Conservation (phyloP, 495 filamentous ascomycete genomes). For the Melanomma pulvis-pyrius region DNA sequence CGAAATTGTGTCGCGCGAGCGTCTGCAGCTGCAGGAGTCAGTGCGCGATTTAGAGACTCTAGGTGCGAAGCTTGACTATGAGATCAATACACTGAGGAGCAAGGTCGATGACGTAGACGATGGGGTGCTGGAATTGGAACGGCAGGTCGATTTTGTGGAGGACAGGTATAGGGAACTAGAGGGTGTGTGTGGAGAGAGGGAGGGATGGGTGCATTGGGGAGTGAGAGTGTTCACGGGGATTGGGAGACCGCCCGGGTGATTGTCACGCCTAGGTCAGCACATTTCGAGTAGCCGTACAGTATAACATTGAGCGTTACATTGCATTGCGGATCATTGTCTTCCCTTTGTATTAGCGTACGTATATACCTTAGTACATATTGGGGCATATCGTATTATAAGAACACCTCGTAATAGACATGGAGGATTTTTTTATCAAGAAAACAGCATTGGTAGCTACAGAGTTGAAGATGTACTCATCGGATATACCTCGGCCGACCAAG, state of each 20-base stretch:
- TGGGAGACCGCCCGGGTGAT: slow-evolving; percentile 45
- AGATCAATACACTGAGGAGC: slow-evolving; percentile 76
- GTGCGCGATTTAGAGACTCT: slow-evolving; percentile 82
- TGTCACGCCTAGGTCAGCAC: too few relatives aligned
- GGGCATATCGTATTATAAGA: too few relatives aligned
- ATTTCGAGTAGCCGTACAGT: too few relatives aligned
- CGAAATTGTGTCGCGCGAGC: slow-evolving; percentile 69
- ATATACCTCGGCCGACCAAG: too few relatives aligned
- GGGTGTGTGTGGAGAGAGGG: slow-evolving; percentile 30
- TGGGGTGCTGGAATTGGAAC: slow-evolving; percentile 76
- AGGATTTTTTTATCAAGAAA: too few relatives aligned
- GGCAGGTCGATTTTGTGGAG: slow-evolving; percentile 80
- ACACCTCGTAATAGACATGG: too few relatives aligned
- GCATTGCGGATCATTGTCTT: too few relatives aligned
- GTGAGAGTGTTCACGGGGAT: slow-evolving; percentile 62
- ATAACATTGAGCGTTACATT: too few relatives aligned
- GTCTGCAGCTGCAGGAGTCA: slow-evolving; percentile 66
- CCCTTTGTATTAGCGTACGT: too few relatives aligned
- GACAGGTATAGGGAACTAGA: slow-evolving; percentile 70
- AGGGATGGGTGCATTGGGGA: slow-evolving; percentile 55
- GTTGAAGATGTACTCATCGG: too few relatives aligned
- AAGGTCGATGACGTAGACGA: slow-evolving; percentile 89
- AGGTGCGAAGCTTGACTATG: slow-evolving; percentile 90
- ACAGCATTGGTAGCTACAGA: too few relatives aligned
- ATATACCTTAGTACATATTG: too few relatives aligned